Evolutionary conservation across 2,329 filamentous ascomycete genomes (phyloP).

Genomic region (Camillea tinctor): DNA sequence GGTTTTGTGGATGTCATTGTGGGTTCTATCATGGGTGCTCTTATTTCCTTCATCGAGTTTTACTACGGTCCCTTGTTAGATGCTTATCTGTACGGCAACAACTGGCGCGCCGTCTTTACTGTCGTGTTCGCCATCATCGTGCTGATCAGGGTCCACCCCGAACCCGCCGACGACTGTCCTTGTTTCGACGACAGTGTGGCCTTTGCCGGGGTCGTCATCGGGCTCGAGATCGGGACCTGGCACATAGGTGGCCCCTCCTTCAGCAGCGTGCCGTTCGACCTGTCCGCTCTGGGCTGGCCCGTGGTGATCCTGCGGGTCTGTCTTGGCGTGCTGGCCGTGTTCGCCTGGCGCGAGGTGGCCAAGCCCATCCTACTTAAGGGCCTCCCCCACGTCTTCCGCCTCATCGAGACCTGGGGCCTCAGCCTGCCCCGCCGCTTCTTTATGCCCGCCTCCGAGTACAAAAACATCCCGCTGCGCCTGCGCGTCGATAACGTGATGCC

Average conservation of each 20-base stretch:
- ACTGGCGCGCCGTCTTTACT: conserved; percentile 62
- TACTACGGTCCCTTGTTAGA: conserved; percentile 64
- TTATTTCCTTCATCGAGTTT: conserved; percentile 59
- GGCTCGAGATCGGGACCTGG: conserved; percentile 80
- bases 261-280: conserved; percentile 57
- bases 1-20: conserved; percentile 89
- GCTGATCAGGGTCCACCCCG: conserved; percentile 85
- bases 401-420: conserved; percentile 76
- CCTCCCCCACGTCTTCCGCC: conserved; percentile 83
- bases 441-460: conserved; percentile 85
- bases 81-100: conserved; percentile 64
- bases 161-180: conserved; percentile 94
- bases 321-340: conserved; percentile 78
- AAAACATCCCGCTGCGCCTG: conserved; percentile 72
- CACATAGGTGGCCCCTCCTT: conserved; percentile 62
- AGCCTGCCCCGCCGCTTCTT: conserved; percentile 88
- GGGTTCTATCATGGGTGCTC: conserved; percentile 73
- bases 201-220: conserved; percentile 87
- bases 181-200: conserved; percentile 96
- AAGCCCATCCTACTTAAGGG: conserved; percentile 77
- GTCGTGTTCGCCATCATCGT: conserved; percentile 67
- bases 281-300: conserved; percentile 64
- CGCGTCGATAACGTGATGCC: conserved; percentile 83
- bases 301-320: conserved; percentile 67
- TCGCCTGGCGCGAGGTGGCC: conserved; percentile 85